A percentile compares a stretch with the other conserved stretches of the same genome.
Conservation (phyloP, 805 yeast species). For the Nakazawaea ishiwadae region DNA sequence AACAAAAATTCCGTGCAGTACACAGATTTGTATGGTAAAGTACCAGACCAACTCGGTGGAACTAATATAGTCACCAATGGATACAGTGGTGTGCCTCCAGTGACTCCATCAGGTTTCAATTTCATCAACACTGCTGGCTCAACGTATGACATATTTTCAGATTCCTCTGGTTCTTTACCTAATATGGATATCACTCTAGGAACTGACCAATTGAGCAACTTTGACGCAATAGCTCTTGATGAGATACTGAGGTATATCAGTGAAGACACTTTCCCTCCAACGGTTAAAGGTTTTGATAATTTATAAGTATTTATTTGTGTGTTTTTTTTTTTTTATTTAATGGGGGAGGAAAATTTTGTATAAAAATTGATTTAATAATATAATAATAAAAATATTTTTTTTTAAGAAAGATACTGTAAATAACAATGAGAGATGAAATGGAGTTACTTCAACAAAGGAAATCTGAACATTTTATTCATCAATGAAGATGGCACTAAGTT, state of each 20-base stretch:
- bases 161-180: neutral
- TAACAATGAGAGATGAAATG: constrained; percentile 3
- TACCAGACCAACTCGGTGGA: neutral
- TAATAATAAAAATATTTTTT: neutral
- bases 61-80: neutral
- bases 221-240: neutral
- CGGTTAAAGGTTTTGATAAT: neutral
- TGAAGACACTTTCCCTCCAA: neutral
- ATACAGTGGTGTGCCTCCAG: neutral
- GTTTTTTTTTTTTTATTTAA: too few species aligned
- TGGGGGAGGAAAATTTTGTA: too few species aligned
- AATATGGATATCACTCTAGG: neutral
- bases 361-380: too few species aligned
- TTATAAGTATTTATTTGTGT: too few species aligned
- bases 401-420: neutral
- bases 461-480: constrained; percentile 8
- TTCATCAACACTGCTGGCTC: constrained; percentile 1
- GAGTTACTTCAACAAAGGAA: constrained; percentile 7
- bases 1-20: neutral
- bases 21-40: neutral
- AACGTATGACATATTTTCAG: neutral
- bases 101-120: neutral
- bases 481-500: neutral
- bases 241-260: neutral
- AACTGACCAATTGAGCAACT: neutral